phyloP scores from a whole-genome alignment of 305 asterid species.

The Plantago lanceolata region DNA sequence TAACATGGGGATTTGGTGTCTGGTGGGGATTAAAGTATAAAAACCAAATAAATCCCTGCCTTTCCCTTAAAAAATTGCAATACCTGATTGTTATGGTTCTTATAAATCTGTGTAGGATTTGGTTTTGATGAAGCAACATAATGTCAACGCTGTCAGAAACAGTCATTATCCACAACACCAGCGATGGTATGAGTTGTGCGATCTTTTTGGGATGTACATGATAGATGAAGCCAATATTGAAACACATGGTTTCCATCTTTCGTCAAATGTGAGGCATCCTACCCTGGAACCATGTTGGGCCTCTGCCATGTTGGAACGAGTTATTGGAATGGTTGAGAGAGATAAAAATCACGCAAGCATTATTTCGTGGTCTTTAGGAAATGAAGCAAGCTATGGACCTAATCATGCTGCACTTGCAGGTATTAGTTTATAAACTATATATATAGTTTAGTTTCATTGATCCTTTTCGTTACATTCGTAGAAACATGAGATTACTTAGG shows the following conservation, averaged over 20 bases:
- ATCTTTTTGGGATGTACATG: conserved; percentile 98
- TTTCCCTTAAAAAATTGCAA: background rate
- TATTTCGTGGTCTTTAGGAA: conserved; percentile 93
- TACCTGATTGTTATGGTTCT: conserved; percentile 8
- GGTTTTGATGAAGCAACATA: conserved; percentile 89
- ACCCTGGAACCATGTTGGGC: conserved; percentile 80
- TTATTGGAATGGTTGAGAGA: conserved; percentile 93
- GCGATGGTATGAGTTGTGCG: conserved; percentile 96
- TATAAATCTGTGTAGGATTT: conserved; percentile 55
- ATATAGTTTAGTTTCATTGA: conserved; percentile 13
- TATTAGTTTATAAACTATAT: conserved; percentile 25
- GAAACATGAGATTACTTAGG: background rate
- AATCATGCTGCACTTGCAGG: conserved; percentile 94
- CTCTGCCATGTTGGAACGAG: conserved; percentile 86
- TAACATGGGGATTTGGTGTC: too few relatives aligned
- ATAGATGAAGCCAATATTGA: conserved; percentile 98
- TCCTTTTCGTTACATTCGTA: conserved; percentile 11
- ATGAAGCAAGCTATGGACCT: conserved; percentile 92
- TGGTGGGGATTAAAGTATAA: too few relatives aligned
- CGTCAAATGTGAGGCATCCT: conserved; percentile 66
- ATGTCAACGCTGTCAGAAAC: conserved; percentile 91
- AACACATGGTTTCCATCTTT: conserved; percentile 89
- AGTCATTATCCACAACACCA: conserved; percentile 97
- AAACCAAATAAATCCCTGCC: background rate
- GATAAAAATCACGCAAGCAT: conserved; percentile 96